A percentile compares a stretch with the other conserved stretches of the same genome.
phyloP scores from a whole-genome alignment of 305 asterid genomes.

The Fraxinus latifolia region DNA sequence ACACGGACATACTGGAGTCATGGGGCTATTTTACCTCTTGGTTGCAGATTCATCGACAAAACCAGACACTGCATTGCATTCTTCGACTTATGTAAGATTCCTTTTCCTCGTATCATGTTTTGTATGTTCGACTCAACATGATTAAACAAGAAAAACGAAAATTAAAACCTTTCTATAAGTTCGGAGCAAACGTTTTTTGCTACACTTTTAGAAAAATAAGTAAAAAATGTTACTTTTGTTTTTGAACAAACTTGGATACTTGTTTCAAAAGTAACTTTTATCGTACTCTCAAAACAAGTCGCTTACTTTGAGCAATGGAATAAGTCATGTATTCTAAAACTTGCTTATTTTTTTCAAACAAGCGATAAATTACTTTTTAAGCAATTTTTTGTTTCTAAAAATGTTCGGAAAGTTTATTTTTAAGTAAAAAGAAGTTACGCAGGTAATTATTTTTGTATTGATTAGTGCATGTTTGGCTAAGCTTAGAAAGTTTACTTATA shows the following conservation, averaged over 20 bases:
- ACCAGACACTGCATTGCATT: neutral
- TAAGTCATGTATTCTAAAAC: neutral
- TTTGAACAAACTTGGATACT: neutral
- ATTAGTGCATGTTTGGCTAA: neutral
- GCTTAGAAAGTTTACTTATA: neutral
- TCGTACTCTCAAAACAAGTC: neutral
- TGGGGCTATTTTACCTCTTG: constrained; percentile 43
- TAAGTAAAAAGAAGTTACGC: neutral
- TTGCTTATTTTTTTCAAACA: neutral
- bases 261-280: neutral
- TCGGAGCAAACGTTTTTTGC: neutral
- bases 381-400: neutral
- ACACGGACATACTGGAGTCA: constrained; percentile 37
- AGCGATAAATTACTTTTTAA: neutral
- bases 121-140: neutral
- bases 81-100: neutral
- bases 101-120: neutral
- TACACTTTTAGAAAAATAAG: neutral
- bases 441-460: neutral
- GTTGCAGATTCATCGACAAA: constrained; percentile 26
- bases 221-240: neutral
- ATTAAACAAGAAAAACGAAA: neutral
- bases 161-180: neutral
- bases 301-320: neutral
- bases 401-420: neutral